phyloP scores from a whole-genome alignment of 2,329 filamentous ascomycete genomes.

The Alternaria brassicicola region DNA sequence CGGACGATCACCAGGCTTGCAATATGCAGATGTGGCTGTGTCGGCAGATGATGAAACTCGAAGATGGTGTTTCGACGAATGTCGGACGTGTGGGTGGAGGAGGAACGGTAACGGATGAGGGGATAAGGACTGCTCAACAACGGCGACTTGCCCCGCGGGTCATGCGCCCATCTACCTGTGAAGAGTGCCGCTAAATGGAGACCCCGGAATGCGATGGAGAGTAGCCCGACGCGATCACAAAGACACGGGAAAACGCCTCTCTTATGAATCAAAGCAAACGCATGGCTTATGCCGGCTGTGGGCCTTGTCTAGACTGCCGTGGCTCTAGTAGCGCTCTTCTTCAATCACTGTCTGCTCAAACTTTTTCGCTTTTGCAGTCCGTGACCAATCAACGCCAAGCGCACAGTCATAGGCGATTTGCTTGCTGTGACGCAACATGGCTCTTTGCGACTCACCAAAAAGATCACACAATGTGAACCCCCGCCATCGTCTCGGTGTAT shows the following conservation, averaged over 20 bases:
- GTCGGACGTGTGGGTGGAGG: not conserved
- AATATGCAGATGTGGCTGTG: not conserved
- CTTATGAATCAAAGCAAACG: constrained; percentile 10
- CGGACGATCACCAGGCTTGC: constrained; percentile 3
- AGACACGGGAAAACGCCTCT: constrained; percentile 6
- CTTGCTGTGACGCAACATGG: constrained; percentile 7
- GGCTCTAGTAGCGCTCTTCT: constrained; percentile 14
- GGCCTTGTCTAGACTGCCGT: constrained; percentile 1
- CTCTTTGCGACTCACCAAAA: constrained; percentile 10
- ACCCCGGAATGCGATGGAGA: constrained; percentile 7
- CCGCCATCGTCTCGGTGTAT: not conserved
- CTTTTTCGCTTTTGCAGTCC: constrained; percentile 15
- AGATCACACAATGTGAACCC: not conserved
- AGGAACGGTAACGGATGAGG: not conserved
- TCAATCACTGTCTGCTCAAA: constrained; percentile 13
- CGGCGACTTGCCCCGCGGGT: constrained; percentile 6
- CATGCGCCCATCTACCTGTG: constrained; percentile 14
- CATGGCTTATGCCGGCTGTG: constrained; percentile 1
- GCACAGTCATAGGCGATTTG: constrained; percentile 21
- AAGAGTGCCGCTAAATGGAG: constrained; percentile 10
- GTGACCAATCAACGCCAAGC: constrained; percentile 21
- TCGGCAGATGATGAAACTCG: not conserved
- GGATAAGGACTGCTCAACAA: constrained; percentile 3
- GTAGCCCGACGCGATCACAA: not conserved
- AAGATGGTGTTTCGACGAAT: not conserved